Percentiles rank a stretch among this genome's conserved stretches.
These are phyloP conservation scores for Suhomyces wounanorum DNA, from an alignment of 1,139 yeast genomes.

Conservation along the genomic window DNA sequence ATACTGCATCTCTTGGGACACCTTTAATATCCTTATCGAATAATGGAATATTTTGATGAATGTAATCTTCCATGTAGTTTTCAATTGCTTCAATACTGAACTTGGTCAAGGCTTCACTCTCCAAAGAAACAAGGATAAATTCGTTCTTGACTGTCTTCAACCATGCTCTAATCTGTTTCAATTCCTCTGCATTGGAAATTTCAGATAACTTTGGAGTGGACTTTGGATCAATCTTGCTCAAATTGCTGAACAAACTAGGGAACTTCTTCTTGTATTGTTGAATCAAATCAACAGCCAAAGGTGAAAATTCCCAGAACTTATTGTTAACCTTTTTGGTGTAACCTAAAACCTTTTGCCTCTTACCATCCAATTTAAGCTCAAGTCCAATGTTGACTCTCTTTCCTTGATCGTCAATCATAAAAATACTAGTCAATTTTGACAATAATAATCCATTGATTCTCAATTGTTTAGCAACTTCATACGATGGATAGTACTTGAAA, in stretches of 20 bases:
- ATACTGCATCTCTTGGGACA: constrained; percentile 82
- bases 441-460: constrained; percentile 64
- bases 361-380: constrained; percentile 79
- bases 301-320: constrained; percentile 83
- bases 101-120: constrained; percentile 76
- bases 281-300: constrained; percentile 68
- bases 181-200: constrained; percentile 31
- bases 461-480: constrained; percentile 61
- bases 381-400: constrained; percentile 73
- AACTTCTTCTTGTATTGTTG: constrained; percentile 61
- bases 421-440: constrained; percentile 76
- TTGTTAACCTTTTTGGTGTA: constrained; percentile 60
- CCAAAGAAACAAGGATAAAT: constrained; percentile 68
- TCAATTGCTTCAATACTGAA: constrained; percentile 72
- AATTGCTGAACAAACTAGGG: constrained; percentile 57
- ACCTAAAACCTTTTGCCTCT: constrained; percentile 83
- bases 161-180: constrained; percentile 55
- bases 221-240: constrained; percentile 26
- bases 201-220: constrained; percentile 33
- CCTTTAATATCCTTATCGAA: constrained; percentile 66
- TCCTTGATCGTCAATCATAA: constrained; percentile 55
- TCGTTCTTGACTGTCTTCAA: constrained; percentile 55
- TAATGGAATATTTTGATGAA: constrained; percentile 41
- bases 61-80: constrained; percentile 52
- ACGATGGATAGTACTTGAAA: constrained; percentile 66